Conservation (phyloP, 495 filamentous ascomycete species). For the Stereocaulon alpinum region DNA sequence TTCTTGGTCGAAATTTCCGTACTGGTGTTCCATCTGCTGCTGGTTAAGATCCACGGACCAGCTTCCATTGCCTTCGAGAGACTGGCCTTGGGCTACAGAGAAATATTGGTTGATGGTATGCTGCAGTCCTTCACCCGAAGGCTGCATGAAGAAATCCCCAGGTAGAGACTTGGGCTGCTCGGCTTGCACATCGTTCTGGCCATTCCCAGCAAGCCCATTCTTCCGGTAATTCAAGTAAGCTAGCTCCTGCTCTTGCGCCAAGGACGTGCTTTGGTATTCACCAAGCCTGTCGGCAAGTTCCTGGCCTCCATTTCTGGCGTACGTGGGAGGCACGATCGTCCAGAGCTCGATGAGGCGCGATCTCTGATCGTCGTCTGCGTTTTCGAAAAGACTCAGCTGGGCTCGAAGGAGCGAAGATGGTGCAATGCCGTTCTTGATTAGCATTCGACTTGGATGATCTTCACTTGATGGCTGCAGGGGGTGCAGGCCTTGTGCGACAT, state of each 20-base stretch:
- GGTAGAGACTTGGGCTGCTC: constrained; percentile 14
- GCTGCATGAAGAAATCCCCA: constrained; percentile 23
- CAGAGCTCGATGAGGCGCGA: constrained; percentile 55
- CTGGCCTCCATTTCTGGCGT: constrained; percentile 29
- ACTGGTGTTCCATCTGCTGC: constrained; percentile 48
- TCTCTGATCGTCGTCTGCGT: constrained; percentile 46
- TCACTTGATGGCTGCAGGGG: constrained; percentile 17
- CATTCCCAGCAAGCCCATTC: constrained; percentile 26
- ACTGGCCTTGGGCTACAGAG: constrained; percentile 34
- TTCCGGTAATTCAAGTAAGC: constrained; percentile 42
- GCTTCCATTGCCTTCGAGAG: constrained; percentile 30
- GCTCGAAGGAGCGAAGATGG: constrained; percentile 5
- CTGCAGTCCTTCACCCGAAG: constrained; percentile 27
- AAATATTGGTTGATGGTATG: constrained; percentile 47
- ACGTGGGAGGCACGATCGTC: constrained; percentile 45
- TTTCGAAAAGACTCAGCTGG: constrained; percentile 25
- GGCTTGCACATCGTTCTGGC: not conserved
- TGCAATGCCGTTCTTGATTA: constrained; percentile 3
- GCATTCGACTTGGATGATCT: not conserved
- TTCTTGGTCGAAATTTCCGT: constrained; percentile 41
- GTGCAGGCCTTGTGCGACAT: constrained; percentile 32
- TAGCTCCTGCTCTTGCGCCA: constrained; percentile 41
- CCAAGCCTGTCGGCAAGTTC: constrained; percentile 28
- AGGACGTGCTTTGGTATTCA: constrained; percentile 35
- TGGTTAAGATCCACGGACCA: constrained; percentile 34